A percentile compares a stretch with the other conserved stretches of the same genome.
These are phyloP conservation scores for Coccomyxa sp. DNA, from an alignment of 139 green algal genomes.

Conservation along the genomic window DNA sequence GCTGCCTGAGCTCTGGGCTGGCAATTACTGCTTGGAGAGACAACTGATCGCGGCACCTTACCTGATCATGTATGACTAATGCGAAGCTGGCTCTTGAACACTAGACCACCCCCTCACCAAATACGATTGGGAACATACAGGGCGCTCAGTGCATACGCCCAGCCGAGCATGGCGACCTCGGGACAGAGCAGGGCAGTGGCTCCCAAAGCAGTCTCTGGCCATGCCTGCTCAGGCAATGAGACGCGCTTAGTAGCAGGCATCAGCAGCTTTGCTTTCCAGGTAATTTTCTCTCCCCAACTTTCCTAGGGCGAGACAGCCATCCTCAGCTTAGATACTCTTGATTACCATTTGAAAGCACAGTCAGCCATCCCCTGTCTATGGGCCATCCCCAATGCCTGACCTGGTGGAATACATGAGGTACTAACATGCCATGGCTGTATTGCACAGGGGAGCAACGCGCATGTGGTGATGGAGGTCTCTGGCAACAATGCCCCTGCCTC, in stretches of 20 bases:
- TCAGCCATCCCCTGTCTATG: no score
- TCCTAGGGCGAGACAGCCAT: no score
- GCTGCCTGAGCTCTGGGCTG: no score
- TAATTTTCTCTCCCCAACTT: no score
- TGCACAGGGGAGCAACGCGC: slow-evolving; percentile 65
- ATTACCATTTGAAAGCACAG: no score
- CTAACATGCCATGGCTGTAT: neutral
- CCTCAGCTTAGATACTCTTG: no score
- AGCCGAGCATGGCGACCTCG: slow-evolving; percentile 1
- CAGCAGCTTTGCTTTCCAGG: slow-evolving; percentile 64
- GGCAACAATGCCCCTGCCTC: neutral
- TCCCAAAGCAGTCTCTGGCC: neutral
- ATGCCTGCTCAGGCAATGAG: neutral
- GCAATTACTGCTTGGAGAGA: no score
- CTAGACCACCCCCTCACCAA: no score
- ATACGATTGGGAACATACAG: neutral
- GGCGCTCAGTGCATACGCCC: neutral
- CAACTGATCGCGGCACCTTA: no score
- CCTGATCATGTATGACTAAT: no score
- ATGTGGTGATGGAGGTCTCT: slow-evolving; percentile 42
- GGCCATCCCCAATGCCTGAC: no score
- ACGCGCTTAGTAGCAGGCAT: slow-evolving; percentile 23
- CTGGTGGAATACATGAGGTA: neutral
- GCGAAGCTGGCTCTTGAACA: no score
- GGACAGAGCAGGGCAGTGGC: neutral